Percentiles rank a stretch among this genome's conserved stretches.
These are phyloP conservation scores for Suhomyces coccinellae DNA, from an alignment of 1,139 yeast species.

Conservation along the genomic window DNA sequence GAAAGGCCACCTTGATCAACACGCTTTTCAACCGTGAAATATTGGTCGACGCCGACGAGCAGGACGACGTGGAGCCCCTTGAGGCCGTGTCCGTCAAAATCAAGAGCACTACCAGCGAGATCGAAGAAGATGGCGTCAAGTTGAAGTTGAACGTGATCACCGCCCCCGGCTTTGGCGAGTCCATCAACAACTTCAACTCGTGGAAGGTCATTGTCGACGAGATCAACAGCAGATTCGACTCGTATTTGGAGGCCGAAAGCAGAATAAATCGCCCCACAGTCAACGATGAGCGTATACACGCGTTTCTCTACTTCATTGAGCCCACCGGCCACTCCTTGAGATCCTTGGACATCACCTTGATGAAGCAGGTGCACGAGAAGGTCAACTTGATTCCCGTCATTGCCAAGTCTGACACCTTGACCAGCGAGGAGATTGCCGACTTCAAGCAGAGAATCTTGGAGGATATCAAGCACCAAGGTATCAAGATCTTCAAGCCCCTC, in stretches of 20 bases:
- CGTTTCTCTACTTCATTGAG: constrained; percentile 86
- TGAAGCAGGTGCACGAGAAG: constrained; percentile 86
- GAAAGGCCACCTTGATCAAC: constrained; percentile 89
- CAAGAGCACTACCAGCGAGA: constrained; percentile 65
- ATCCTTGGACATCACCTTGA: constrained; percentile 84
- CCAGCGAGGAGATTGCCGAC: constrained; percentile 76
- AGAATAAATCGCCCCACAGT: constrained; percentile 75
- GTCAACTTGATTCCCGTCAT: constrained; percentile 93
- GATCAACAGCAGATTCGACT: constrained; percentile 82
- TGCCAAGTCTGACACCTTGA: constrained; percentile 91
- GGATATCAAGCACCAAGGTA: constrained; percentile 75
- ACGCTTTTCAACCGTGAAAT: constrained; percentile 84
- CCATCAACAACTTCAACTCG: constrained; percentile 80
- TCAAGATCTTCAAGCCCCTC: constrained; percentile 78
- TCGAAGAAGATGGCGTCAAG: constrained; percentile 93
- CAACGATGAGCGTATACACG: constrained; percentile 80
- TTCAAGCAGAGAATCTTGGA: constrained; percentile 76
- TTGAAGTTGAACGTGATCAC: constrained; percentile 83
- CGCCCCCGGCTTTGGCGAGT: constrained; percentile 94
- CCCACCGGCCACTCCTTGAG: constrained; percentile 95
- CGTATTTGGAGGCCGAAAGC: constrained; percentile 87
- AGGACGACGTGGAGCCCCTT: constrained; percentile 20
- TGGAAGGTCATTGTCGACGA: constrained; percentile 96
- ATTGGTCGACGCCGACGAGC: constrained; percentile 31
- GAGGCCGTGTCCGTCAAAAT: constrained; percentile 49